Evolutionary conservation across 768 basidiomycete species (phyloP).

Genomic region (Suillus luteus): DNA sequence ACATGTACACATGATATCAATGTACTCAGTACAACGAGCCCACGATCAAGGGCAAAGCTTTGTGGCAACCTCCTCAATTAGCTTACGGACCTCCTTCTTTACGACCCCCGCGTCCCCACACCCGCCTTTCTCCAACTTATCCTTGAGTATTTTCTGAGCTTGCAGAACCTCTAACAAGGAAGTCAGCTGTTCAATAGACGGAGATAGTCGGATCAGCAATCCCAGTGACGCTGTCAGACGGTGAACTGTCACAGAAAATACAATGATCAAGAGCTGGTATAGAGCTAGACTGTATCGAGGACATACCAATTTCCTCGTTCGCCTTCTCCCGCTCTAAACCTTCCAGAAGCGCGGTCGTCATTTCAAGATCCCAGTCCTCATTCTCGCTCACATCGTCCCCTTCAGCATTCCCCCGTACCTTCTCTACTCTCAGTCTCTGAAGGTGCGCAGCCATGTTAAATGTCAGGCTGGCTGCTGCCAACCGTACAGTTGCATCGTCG

Average conservation of each 20-base stretch:
- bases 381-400: conserved; percentile 50
- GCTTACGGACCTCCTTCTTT: conserved; percentile 66
- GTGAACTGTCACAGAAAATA: conserved; percentile 57
- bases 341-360: conserved; percentile 81
- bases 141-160: conserved; percentile 52
- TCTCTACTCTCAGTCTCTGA: conserved; percentile 61
- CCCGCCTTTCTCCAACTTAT: conserved; percentile 58
- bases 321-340: conserved; percentile 69
- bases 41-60: conserved; percentile 36
- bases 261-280: conserved; percentile 4
- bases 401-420: conserved; percentile 32
- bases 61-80: conserved; percentile 65
- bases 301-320: conserved; percentile 81
- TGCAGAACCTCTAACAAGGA: conserved; percentile 74
- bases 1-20: conserved; percentile 6
- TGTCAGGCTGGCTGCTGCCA: conserved; percentile 78
- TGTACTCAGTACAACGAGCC: background rate
- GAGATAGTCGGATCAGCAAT: conserved; percentile 74
- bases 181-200: conserved; percentile 58
- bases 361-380: conserved; percentile 86
- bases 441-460: conserved; percentile 73
- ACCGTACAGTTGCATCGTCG: conserved; percentile 65
- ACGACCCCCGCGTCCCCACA: conserved; percentile 50
- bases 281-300: conserved; percentile 9
- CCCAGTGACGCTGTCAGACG: conserved; percentile 80